Conservation (phyloP, 2,329 filamentous ascomycete genomes). For the Phaeoacremonium minimum region DNA sequence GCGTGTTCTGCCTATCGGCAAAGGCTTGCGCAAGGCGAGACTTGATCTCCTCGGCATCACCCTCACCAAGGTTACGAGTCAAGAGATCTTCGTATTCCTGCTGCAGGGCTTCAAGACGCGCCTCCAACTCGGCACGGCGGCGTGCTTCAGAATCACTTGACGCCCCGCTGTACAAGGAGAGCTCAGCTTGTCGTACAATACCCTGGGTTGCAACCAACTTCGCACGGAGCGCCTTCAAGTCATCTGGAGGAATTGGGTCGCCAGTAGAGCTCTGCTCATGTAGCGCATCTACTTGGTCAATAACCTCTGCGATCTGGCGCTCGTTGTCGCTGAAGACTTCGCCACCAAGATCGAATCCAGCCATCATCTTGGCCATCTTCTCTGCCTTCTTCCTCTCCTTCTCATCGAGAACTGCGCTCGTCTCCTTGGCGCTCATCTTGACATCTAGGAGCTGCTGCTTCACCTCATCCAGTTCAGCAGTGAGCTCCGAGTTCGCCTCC, state of each 20-base stretch:
- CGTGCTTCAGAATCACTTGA: slow-evolving; percentile 61
- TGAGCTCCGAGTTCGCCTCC: slow-evolving; percentile 92
- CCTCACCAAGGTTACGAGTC: slow-evolving; percentile 71
- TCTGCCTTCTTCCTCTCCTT: slow-evolving; percentile 99
- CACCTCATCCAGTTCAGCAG: slow-evolving; percentile 84
- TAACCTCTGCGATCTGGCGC: slow-evolving; percentile 74
- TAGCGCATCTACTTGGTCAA: slow-evolving; percentile 76
- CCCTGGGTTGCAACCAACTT: slow-evolving; percentile 86
- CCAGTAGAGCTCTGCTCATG: slow-evolving; percentile 73
- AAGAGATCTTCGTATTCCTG: slow-evolving; percentile 81
- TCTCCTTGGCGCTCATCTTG: slow-evolving; percentile 95
- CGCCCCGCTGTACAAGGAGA: slow-evolving; percentile 70
- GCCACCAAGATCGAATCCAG: slow-evolving; percentile 88
- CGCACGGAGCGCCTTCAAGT: slow-evolving; percentile 71
- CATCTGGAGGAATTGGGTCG: slow-evolving; percentile 75
- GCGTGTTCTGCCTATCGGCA: slow-evolving; percentile 67
- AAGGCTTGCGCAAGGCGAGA: slow-evolving; percentile 73
- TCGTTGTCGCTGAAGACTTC: slow-evolving; percentile 95
- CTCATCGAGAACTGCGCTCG: slow-evolving; percentile 82
- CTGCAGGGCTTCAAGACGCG: slow-evolving; percentile 69
- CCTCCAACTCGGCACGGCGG: slow-evolving; percentile 72
- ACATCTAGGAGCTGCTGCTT: slow-evolving; percentile 95
- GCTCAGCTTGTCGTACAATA: slow-evolving; percentile 86
- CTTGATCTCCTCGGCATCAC: slow-evolving; percentile 82
- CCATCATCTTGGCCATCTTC: slow-evolving; percentile 99